These are phyloP conservation scores for Diplodia intermedia DNA, from an alignment of 2,329 filamentous ascomycete species.

Conservation along the genomic window DNA sequence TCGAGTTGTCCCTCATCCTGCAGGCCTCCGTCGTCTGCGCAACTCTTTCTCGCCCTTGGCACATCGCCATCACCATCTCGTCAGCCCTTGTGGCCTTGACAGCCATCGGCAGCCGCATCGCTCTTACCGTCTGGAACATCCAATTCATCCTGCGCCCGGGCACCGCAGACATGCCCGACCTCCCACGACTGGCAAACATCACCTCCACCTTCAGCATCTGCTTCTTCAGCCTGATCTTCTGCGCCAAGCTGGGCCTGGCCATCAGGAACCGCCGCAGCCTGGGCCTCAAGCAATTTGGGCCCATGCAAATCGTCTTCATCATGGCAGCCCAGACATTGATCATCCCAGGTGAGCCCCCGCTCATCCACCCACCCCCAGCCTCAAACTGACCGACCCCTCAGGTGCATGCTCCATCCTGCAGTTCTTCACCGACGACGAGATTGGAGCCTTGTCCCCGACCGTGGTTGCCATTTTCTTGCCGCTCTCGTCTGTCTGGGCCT, in stretches of 20 bases:
- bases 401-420: constrained; percentile 67
- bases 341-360: constrained; percentile 60
- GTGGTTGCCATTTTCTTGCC: constrained; percentile 69
- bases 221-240: constrained; percentile 68
- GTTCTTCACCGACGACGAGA: constrained; percentile 59
- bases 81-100: constrained; percentile 59
- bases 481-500: constrained; percentile 71
- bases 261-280: constrained; percentile 63
- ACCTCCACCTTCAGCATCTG: constrained; percentile 64
- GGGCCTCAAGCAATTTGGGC: constrained; percentile 66
- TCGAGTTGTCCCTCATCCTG: constrained; percentile 66
- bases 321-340: constrained; percentile 72
- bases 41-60: constrained; percentile 54
- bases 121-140: constrained; percentile 58
- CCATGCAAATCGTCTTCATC: constrained; percentile 71
- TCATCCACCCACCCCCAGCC: neutral
- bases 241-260: constrained; percentile 65
- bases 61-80: constrained; percentile 54
- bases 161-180: constrained; percentile 33
- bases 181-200: constrained; percentile 51
- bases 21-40: constrained; percentile 70
- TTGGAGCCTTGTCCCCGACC: constrained; percentile 63
- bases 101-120: constrained; percentile 62
- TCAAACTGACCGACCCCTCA: constrained; percentile 36
- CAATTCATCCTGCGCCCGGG: constrained; percentile 31